Evolutionary conservation across 768 basidiomycete species (phyloP), one percentile per base, ranked within the genome.

Genomic region (Amylocystis lapponica): DNA sequence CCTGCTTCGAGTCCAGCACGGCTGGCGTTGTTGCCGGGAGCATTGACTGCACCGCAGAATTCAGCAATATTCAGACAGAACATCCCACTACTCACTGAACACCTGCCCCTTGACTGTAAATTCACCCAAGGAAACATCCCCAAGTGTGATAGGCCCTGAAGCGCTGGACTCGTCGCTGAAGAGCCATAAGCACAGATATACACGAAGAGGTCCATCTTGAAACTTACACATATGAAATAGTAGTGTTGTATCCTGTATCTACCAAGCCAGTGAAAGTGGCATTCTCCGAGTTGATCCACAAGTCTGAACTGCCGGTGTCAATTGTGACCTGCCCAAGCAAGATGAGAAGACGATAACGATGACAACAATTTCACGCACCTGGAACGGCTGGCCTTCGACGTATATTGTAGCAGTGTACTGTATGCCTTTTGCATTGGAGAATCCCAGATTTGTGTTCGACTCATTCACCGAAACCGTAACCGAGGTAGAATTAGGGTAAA

Each of bases 331-430:
- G 31, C 14, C 14, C 5, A n/a, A 5, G 13, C 31, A 33, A 33
- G 14, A 14, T 33, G 14, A 33, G 31, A n/a, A 5, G 5, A 4
- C 5, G 31, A 14, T 17, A 5, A 5, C 6, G 13, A 13, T 33
- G 27, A 35, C 14, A 14, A 12, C 4, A 7, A 16, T 4, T 22
- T 14, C 14, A 36, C 42, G 11, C 27, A 43, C 42, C 13, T 32
- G 22, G 33, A 35, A 43, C 17, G 42, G 42, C 33, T 43, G 20
- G 32, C 42, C 42, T 25, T 34, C 23, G 8, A 43, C n/a, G 25
- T 36, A 43, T 12, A 43, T 23, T 8, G 35, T 36, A 3, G 33
- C 42, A 31, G 42, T 31, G 23, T 43, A 43, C 19, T n/a, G n/a
- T n/a, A n/a, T n/a, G n/a, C n/a, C n/a, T n/a, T n/a, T n/a, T n/a